Percentiles rank a stretch among this genome's conserved stretches.
These are phyloP conservation scores for Chenopodium berlandieri DNA, from an alignment of 148 eudicot genomes.

Conservation along the genomic window DNA sequence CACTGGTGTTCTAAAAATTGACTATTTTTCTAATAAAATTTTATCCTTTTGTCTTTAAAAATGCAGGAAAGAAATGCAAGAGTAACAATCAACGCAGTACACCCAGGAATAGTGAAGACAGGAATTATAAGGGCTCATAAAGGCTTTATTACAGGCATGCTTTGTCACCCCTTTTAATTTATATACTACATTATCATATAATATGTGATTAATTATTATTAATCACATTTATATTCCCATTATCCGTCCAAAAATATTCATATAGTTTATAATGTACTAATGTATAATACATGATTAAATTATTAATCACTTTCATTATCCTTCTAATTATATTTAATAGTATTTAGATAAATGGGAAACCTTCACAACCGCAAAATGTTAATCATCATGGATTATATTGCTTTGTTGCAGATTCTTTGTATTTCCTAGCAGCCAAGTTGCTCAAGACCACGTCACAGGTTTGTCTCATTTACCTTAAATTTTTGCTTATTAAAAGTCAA, in stretches of 20 bases:
- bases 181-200: not conserved
- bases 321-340: not conserved
- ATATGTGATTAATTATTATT: not conserved
- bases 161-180: not conserved
- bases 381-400: constrained; percentile 49
- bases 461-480: constrained; percentile 24
- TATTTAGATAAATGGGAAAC: not conserved
- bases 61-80: constrained; percentile 73
- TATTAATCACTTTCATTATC: not conserved
- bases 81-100: constrained; percentile 83
- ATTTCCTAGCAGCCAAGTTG: constrained; percentile 81
- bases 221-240: not conserved
- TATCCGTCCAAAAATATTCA: not conserved
- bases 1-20: constrained; percentile 4
- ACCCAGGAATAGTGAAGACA: constrained; percentile 97
- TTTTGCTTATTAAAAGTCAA: constrained; percentile 6
- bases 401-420: constrained; percentile 70
- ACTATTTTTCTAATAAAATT: not conserved
- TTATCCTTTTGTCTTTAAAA: not conserved
- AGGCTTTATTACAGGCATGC: constrained; percentile 94
- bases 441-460: constrained; percentile 91
- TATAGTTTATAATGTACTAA: too few relatives aligned
- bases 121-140: constrained; percentile 87
- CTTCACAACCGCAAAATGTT: constrained; percentile 7
- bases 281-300: not conserved